Base-by-base conservation (phyloP, 1,284 basidiomycete species). In the Polyporus tsugae region DNA sequence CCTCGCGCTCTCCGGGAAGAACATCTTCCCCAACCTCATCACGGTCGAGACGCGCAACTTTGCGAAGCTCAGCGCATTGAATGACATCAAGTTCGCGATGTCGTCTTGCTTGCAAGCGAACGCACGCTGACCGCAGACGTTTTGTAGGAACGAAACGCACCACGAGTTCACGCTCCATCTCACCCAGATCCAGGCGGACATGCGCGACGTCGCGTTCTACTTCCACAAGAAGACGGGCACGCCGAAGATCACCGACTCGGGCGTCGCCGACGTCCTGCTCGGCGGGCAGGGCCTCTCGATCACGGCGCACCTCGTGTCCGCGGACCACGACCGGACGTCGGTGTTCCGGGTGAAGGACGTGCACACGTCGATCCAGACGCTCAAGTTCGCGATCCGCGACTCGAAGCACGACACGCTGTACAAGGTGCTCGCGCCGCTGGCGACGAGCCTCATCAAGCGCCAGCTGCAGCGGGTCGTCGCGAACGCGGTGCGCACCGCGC, bases 321-420 rank as follows among this genome's bases (percentile, higher is more conserved):
- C 90, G 2, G 84, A 87, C 57, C 88, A 89, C 70, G 91, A 93
- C 77, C 83, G 81, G 38, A 85, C 85, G 19, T 90, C 91, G 58
- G 89, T 95, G 17, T 96, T 96, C 87, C 87, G 87, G 71, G 92
- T 97, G 72, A 87, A 92, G 77, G 82, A 89, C 68, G 91, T 96
- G 36, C 81, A 89, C 66, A 92, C 95, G 77, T 93, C 94, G 78
- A 88, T 96, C 63, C 91, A 94, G 78, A 88, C 91, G 66, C 88
- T 98, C 76, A 95, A 94, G 82, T 98, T 97, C 82, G 88, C 90
- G 55, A 95, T 99, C 77, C 90, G 95, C 38, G 95, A 97, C 77
- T 89, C 89, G 76, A 98, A 97, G 84, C 96, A 98, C 82, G 94
- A 97, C 78, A 82, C 95, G 63, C 80, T 98, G 65, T 97, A 97